Base-by-base conservation (phyloP, 73 alveolate species). In the Paramecium bursaria region DNA sequence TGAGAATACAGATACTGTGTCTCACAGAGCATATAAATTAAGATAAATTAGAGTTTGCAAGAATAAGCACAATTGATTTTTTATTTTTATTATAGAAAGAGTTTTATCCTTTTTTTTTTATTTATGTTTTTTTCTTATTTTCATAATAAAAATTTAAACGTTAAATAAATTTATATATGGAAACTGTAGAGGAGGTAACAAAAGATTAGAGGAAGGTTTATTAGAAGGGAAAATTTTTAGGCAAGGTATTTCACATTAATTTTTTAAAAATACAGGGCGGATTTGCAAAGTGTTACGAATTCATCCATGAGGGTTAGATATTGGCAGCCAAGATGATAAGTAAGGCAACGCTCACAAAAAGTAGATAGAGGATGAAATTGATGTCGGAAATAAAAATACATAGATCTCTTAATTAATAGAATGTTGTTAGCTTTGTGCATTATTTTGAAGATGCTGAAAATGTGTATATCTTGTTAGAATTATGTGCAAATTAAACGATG, bases 221-320 rank as follows among this genome's bases (percentile, higher is more conserved):
- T 27, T 39, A 17, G 6, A 93, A 88, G 86, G 95, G 93, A 2
- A 90, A 91, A 53, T 75, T 93, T 53, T 82, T 95, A 33, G 98
- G 98, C 26, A 95, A 91, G 75, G n/a, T n/a, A n/a, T n/a, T n/a
- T n/a, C n/a, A n/a, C n/a, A n/a, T n/a, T n/a, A n/a, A n/a, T n/a
- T n/a, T n/a, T 42, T 42, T 42, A 15, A 1, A 53, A 4, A 21
- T 1, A 53, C 25, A 87, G 92, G 99, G 99, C 21, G 99, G 99
- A 3, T 97, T 97, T 88, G 99, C 99, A 3, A 88, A 90, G 74
- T 95, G 98, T 49, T 97, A 94, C 86, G 99, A 97, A 85, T 51
- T 97, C 53, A 80, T 75, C 35, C 88, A 82, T 50, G 87, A 89
- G 44, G 86, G 86, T 54, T 87, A 88, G 52, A 52, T 73, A 10